Evolutionary conservation across 805 yeast species (phyloP), one percentile per base, ranked within the genome.

Genomic region (Lipomyces mesembrius): DNA sequence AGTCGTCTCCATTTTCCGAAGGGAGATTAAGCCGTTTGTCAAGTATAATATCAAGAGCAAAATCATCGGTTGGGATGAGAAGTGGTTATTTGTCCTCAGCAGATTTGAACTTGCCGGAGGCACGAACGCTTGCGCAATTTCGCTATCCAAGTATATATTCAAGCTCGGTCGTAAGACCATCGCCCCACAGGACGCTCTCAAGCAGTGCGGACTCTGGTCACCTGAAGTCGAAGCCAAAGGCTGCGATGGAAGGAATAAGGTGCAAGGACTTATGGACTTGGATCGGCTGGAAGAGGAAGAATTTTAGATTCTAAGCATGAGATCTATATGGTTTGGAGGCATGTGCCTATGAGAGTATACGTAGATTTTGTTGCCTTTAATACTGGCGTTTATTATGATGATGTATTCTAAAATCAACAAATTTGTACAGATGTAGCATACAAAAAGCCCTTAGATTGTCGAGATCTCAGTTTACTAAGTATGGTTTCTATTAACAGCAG

Each of bases 31-130:
- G 72, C 88, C 94, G 0, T 90, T 87, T 74, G 84, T 83, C 63
- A 72, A 73, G 32, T 93, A 87, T 75, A 70, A 78, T 2, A 81
- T 93, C 27, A 79, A 80, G 46, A 83, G 89, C 2, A 80, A 85
- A 51, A 83, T 93, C 22, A 75, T 90, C 5, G 88, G 94, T 7
- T 92, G 97, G 97, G 95, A 91, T 78, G 81, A 84, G 43, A 93
- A 92, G 77, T 92, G 97, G 97, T 73, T 93, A 14, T 92, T 87
- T 74, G 83, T 91, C 12, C 70, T 89, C 29, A 85, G 89, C 54
- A 83, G 85, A 73, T 91, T 92, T 74, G 83, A 83, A 12, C 79
- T 82, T 54, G 72, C 76, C 11, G 72, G 74, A 17, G 64, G 73
- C 59, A 8, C 49, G 6, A 77, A 76, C n/a, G 70, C 84, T 34